Evolutionary conservation across 1,139 yeast species (phyloP).

Genomic region (Lodderomyces metapsilosis): DNA sequence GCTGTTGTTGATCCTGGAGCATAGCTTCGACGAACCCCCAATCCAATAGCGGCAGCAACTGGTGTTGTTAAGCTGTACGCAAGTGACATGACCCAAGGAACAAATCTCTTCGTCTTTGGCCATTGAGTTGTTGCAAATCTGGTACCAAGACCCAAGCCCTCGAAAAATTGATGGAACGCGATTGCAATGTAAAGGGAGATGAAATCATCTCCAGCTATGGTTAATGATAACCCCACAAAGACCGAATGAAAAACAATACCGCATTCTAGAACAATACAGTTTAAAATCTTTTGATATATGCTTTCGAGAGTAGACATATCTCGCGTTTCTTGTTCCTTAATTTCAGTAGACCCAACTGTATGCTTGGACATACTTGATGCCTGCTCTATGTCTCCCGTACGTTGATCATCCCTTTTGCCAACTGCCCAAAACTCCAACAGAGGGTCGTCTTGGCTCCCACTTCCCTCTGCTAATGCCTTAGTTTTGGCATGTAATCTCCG

Average conservation of each 20-base stretch:
- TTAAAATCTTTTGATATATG: constrained; percentile 18
- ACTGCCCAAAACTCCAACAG: not conserved
- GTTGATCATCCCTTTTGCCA: not conserved
- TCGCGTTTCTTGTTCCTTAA: constrained; percentile 30
- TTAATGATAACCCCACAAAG: constrained; percentile 38
- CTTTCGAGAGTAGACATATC: constrained; percentile 6
- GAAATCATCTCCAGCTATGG: constrained; percentile 38
- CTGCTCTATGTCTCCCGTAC: not conserved
- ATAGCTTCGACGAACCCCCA: constrained; percentile 34
- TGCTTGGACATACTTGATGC: constrained; percentile 6
- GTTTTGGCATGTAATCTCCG: constrained; percentile 17
- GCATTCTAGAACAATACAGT: constrained; percentile 33
- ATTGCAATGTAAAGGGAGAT: constrained; percentile 35
- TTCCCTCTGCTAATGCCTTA: constrained; percentile 1
- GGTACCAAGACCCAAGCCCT: constrained; percentile 42
- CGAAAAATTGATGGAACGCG: constrained; percentile 41
- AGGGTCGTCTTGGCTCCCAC: constrained; percentile 8
- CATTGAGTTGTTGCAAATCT: constrained; percentile 37
- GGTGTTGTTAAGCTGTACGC: constrained; percentile 36
- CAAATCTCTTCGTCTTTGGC: constrained; percentile 27
- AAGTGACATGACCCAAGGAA: constrained; percentile 35
- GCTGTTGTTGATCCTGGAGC: constrained; percentile 33
- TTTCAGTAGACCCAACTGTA: constrained; percentile 20
- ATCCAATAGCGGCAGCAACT: constrained; percentile 34
- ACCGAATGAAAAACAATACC: constrained; percentile 42